These are phyloP conservation scores for Quercus suber DNA, from an alignment of 306 rosid species.

Conservation along the genomic window DNA sequence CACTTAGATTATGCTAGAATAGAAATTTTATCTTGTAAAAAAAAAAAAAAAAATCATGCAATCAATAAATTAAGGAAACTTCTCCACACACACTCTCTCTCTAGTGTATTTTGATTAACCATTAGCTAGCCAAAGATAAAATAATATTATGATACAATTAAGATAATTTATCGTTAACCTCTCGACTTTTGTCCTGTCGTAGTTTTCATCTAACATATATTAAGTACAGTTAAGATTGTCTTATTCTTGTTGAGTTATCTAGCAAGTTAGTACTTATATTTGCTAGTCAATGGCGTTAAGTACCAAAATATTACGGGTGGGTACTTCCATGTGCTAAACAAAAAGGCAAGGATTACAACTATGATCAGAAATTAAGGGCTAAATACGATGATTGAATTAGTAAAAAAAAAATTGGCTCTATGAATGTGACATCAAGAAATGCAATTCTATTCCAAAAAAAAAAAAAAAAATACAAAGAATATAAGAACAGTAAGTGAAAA, in stretches of 20 bases:
- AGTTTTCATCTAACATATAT: too few species aligned
- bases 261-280: background rate
- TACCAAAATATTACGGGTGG: background rate
- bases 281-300: background rate
- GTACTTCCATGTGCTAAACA: background rate
- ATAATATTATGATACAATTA: too few species aligned
- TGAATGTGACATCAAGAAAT: background rate
- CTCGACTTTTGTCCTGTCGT: too few species aligned
- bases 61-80: background rate
- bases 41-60: too few species aligned
- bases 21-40: too few species aligned
- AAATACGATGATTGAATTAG: background rate
- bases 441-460: background rate
- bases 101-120: background rate
- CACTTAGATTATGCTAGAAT: too few species aligned
- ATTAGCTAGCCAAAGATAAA: too few species aligned
- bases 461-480: background rate
- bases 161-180: too few species aligned
- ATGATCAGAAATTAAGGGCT: background rate
- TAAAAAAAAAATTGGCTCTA: background rate
- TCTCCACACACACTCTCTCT: background rate
- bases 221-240: too few species aligned
- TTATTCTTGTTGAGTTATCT: too few species aligned
- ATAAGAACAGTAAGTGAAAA: too few species aligned
- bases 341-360: background rate